Base-by-base conservation (phyloP, 2,329 filamentous ascomycete species). In the Neopestalotiopsis rosae region DNA sequence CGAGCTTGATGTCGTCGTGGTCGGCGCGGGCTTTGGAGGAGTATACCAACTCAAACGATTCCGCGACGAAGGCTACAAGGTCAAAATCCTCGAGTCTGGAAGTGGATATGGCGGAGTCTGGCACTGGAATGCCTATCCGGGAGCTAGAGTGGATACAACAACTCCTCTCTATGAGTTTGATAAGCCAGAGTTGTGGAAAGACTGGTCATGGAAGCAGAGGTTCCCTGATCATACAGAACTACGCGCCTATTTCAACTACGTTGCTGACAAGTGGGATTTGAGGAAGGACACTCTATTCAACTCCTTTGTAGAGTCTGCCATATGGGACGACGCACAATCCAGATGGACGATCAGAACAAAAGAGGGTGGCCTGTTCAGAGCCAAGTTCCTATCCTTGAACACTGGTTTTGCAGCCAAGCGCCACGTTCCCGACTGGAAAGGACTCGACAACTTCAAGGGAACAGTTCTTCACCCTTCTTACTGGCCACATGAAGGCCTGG, bases 401-500 rank as follows among this genome's bases (percentile, higher is more conserved):
- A 82, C 82, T 1, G 87, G 87, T 0, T 84, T 85, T 62, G 79
- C 82, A 0, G 79, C 81, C 13, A 93, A 84, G 72, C 76, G 78
- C 0, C 79, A 85, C 66, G 77, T 83, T 45, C 83, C 84, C 0
- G 74, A 78, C 10, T 72, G 73, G 49, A 42, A 64, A 10, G 88
- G 88, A 14, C 82, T 89, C 69, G 84, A 88, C 28, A 83, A 80
- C 38, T 91, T 90, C 82, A 81, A 87, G 68, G 90, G 90, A 17
- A 77, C 81, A 5, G 83, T 89, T 12, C 83, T 88, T 73, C 88
- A 90, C 75, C 85, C 87, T 0, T 87, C 86, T 1, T 86, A 86
- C 75, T 90, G 88, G 88, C 88, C 89, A 1, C 81, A 87, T 13
- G 78, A 84, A 4, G 82, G 84, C 4, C 79, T 90, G n/a, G 81